phyloP scores from a whole-genome alignment of 495 filamentous ascomycete species.

The Trichoderma reesei region DNA sequence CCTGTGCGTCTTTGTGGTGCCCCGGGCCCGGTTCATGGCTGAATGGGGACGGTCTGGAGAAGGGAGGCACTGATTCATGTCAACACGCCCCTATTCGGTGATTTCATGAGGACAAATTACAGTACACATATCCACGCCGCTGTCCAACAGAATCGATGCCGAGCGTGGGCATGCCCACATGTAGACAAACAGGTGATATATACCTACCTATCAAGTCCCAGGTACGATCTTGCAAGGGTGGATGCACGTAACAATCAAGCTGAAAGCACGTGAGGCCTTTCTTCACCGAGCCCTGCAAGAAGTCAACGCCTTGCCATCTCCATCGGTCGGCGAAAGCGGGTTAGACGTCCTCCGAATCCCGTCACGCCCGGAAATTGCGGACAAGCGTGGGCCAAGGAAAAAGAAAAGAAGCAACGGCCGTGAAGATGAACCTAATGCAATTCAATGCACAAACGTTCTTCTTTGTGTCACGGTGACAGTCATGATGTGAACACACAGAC shows the following conservation, averaged over 20 bases:
- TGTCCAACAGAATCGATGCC: neutral
- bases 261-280: neutral
- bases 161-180: neutral
- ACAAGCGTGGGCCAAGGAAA: no score
- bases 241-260: neutral
- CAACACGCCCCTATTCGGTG: neutral
- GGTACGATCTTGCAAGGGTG: no score
- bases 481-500: no score
- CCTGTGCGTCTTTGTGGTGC: neutral
- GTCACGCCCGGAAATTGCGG: neutral
- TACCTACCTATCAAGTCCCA: neutral
- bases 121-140: neutral
- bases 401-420: neutral
- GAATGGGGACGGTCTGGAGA: no score
- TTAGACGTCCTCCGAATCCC: neutral
- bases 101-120: neutral
- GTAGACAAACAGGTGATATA: neutral
- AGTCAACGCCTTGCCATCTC: neutral
- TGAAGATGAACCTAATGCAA: no score
- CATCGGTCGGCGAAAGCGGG: neutral
- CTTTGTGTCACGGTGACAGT: no score
- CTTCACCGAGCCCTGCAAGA: neutral
- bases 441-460: no score
- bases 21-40: neutral
- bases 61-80: no score